Conservation (phyloP, 306 rosid species). For the cucumber (Cucumis sativus) region DNA sequence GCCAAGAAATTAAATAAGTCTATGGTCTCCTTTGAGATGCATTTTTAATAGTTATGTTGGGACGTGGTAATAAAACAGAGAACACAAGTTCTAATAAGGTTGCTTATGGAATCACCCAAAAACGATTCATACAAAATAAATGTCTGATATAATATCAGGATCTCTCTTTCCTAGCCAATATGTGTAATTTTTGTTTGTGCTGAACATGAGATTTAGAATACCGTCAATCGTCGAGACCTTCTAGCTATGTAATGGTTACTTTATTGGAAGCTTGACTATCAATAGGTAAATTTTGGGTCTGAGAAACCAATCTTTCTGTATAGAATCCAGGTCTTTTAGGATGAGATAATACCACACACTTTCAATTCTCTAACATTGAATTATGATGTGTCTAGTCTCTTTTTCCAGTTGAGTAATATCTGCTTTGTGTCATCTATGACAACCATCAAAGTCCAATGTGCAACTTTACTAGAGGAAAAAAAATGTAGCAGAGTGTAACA, state of each 20-base stretch:
- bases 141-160: too few species aligned
- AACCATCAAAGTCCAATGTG: neutral
- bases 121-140: neutral
- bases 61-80: too few species aligned
- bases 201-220: too few species aligned
- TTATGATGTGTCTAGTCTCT: conserved; percentile 29
- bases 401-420: conserved; percentile 23
- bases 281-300: neutral
- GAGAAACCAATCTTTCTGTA: neutral
- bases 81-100: too few species aligned
- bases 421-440: conserved; percentile 26
- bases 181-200: too few species aligned
- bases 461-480: too few species aligned
- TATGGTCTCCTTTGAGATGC: too few species aligned
- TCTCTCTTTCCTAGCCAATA: too few species aligned
- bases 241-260: conserved; percentile 4
- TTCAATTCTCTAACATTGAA: conserved; percentile 17
- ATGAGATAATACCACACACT: conserved; percentile 3
- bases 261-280: neutral
- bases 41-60: too few species aligned
- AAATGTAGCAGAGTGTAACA: too few species aligned
- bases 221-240: neutral
- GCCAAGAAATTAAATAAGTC: too few species aligned
- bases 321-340: conserved; percentile 21
- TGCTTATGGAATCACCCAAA: too few species aligned